These are phyloP conservation scores for Monilinia aucupariae DNA, from an alignment of 2,329 filamentous ascomycete genomes.

Conservation along the genomic window DNA sequence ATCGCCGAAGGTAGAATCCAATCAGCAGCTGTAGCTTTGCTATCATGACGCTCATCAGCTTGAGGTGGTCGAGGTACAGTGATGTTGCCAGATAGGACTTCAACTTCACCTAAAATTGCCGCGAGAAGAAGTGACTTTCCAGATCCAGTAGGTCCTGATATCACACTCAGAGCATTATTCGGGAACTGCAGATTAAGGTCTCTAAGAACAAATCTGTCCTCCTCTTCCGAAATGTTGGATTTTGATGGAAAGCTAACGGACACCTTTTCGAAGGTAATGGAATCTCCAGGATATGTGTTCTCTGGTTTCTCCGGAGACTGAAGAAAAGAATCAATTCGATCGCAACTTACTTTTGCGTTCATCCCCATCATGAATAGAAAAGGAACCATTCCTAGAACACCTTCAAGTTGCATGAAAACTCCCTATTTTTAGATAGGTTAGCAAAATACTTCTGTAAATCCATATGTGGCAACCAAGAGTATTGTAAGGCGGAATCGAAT, in stretches of 20 bases:
- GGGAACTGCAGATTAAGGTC: conserved; percentile 63
- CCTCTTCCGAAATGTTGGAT: conserved; percentile 48
- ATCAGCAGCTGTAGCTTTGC: conserved; percentile 50
- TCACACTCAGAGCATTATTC: conserved; percentile 60
- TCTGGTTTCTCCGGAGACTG: conserved; percentile 55
- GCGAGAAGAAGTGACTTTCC: conserved; percentile 72
- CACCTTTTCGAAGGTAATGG: conserved; percentile 59
- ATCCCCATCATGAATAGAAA: conserved; percentile 63
- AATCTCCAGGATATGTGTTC: conserved; percentile 49
- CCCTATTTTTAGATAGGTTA: conserved; percentile 34
- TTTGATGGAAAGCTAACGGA: conserved; percentile 68
- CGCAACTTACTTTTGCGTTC: conserved; percentile 66
- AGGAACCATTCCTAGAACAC: conserved; percentile 62
- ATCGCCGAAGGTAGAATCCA: conserved; percentile 65
- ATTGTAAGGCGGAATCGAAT: no score
- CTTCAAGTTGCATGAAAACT: conserved; percentile 65
- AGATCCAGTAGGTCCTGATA: conserved; percentile 70
- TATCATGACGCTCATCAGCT: conserved; percentile 52
- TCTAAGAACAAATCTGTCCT: conserved; percentile 58
- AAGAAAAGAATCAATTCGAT: conserved; percentile 65
- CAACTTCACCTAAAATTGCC: conserved; percentile 67
- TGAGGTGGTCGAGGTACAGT: conserved; percentile 47
- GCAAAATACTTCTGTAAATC: background rate
- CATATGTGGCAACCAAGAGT: background rate
- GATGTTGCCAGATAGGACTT: conserved; percentile 58